Percentiles rank a stretch among this genome's conserved stretches.
phyloP scores from a whole-genome alignment of 192 early-diverging fungal genomes.

The Umbelopsis isabellina region DNA sequence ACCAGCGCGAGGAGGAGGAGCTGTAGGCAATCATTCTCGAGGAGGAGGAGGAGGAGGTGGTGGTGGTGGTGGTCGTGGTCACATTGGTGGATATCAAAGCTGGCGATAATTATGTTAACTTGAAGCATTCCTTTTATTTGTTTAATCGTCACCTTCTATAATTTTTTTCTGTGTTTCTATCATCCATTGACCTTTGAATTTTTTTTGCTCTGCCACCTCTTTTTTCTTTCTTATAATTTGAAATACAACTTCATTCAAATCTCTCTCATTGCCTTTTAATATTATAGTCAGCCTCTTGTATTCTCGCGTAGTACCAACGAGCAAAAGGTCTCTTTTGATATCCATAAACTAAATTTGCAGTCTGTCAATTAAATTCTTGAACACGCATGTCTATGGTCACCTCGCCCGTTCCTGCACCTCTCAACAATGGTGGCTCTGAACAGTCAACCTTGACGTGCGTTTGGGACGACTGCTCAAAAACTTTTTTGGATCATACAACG shows the following conservation, averaged over 20 bases:
- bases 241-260: not conserved
- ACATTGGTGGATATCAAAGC: constrained; percentile 7
- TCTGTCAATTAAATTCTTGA: no score
- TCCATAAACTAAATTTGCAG: no score
- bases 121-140: constrained; percentile 9
- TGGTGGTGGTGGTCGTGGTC: not conserved
- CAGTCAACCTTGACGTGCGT: constrained; percentile 26
- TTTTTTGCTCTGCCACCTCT: not conserved
- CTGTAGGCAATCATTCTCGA: not conserved
- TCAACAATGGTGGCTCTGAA: not conserved
- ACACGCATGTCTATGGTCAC: constrained; percentile 5
- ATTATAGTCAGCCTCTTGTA: not conserved
- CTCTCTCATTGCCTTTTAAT: not conserved
- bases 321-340: no score
- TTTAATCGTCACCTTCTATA: not conserved
- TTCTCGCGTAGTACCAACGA: not conserved
- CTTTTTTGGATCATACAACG: constrained; percentile 35
- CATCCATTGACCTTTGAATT: no score
- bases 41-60: constrained; percentile 9
- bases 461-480: constrained; percentile 48
- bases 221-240: constrained; percentile 2
- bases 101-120: not conserved
- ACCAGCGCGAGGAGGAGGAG: constrained; percentile 1
- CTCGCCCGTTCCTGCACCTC: not conserved
- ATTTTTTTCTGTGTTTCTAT: not conserved